Base-by-base conservation (phyloP, 2,329 filamentous ascomycete genomes). In the Grosmannia penicillata region DNA sequence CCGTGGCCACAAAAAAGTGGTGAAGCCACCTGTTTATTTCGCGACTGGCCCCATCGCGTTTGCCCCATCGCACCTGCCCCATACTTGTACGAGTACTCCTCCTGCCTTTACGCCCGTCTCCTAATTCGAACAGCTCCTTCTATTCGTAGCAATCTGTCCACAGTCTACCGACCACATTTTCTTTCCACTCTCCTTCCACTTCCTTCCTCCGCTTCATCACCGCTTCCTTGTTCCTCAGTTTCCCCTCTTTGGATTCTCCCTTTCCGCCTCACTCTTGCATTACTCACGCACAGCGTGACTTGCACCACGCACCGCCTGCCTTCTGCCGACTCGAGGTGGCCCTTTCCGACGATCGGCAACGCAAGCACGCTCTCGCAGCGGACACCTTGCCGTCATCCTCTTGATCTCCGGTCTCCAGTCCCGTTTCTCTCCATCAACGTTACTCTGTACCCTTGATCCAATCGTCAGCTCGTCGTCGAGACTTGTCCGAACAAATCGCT, bases 11-110 rank as follows among this genome's bases (percentile, higher is more conserved):
- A 39, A 37, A 38, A 22, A 24, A 27, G 37, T 37, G 38, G 33
- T 44, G 30, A 44, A 46, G 46, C 45, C 46, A 48, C 46, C 46
- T 48, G 46, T 48, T 47, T 47, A 44, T 47, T 48, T 47, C 36
- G 19, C n/a, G 13, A 14, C 25, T 29, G 35, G 19, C 35, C 35
- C 35, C 38, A 37, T 40, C 38, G 41, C 23, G 36, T 27, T 24
- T 33, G 19, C 30, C 29, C 32, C 40, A 36, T 33, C 30, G 30
- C 30, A 24, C 33, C 28, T 36, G 36, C 38, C 21, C 33, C 28
- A 26, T 29, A 25, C 25, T 21, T 17, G 15, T 25, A 31, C 32
- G 15, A 29, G 17, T 21, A 33, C 18, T n/a, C n/a, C n/a, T n/a
- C n/a, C n/a, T n/a, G n/a, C n/a, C n/a, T n/a, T n/a, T n/a, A n/a